A percentile compares a stretch with the other conserved stretches of the same genome.
Conservation (phyloP, 768 basidiomycete species). For the Cystobasidium tubakii region DNA sequence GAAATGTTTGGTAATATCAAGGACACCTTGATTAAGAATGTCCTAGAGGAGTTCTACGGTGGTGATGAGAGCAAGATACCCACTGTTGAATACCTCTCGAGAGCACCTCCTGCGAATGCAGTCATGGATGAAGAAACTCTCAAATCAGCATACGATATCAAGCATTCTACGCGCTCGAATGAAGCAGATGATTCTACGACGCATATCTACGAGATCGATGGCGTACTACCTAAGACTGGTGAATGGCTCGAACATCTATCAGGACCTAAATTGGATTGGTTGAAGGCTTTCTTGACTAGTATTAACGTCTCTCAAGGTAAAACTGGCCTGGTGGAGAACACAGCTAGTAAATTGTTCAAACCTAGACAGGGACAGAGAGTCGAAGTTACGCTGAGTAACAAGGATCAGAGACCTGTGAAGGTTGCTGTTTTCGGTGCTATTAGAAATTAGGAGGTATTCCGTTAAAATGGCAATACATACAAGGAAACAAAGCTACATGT, state of each 20-base stretch:
- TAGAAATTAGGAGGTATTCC: background rate
- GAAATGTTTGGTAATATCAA: constrained; percentile 86
- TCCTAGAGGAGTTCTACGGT: constrained; percentile 69
- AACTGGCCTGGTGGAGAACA: constrained; percentile 73
- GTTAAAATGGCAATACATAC: no score
- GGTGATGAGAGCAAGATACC: constrained; percentile 73
- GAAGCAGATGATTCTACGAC: constrained; percentile 54
- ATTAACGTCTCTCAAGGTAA: constrained; percentile 78
- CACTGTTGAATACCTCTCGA: constrained; percentile 73
- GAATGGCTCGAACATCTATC: constrained; percentile 80
- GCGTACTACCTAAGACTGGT: constrained; percentile 57
- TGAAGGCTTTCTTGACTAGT: constrained; percentile 73
- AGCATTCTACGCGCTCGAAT: constrained; percentile 54
- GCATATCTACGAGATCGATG: constrained; percentile 53
- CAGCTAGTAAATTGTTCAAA: constrained; percentile 73
- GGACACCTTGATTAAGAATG: constrained; percentile 64
- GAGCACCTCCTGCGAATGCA: constrained; percentile 51
- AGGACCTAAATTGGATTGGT: constrained; percentile 75
- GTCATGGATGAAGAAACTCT: constrained; percentile 43
- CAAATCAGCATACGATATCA: constrained; percentile 49
- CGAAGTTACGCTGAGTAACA: constrained; percentile 54
- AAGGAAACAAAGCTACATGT: no score
- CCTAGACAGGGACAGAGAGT: constrained; percentile 76
- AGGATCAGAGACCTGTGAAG: constrained; percentile 56
- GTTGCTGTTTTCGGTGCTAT: constrained; percentile 65